Evolutionary conservation across 129 eudicot species (phyloP), one percentile per base, ranked within the genome.

Genomic region (Scalesia atractyloides): DNA sequence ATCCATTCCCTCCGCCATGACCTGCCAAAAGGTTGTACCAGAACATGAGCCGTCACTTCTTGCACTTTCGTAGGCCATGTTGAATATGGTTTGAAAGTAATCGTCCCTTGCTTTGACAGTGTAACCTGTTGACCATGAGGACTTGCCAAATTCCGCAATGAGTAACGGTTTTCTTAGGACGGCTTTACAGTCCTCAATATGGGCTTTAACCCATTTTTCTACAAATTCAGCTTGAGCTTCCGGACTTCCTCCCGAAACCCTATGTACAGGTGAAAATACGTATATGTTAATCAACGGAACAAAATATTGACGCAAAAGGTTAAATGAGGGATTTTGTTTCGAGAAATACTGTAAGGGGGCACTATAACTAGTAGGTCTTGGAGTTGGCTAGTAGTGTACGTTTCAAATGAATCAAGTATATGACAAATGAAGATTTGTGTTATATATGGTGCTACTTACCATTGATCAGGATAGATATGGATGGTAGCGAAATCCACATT

Each of bases 1-100:
- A n/a, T 82, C 84, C 90, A 82, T 75, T 70, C 89, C 89, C 41
- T 64, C 36, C 11, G 77, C 80, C 84, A 85, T 81, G 17, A 82
- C 62, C 51, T 85, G 86, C 89, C 89, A 85, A 69, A 82, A 79
- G 0, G 73, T 60, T 9, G 80, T 75, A 47, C 87, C 90, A 7
- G 73, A 79, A 52, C 86, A 85, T 2, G 82, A 74, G 0, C 86
- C 89, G 5, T 70, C 82, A 16, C 8, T 73, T 58, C 52, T 62
- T 7, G 80, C 89, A 76, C 80, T 66, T 19, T 64, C 51, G 12
- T 74, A 76, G 0, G 83, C 73, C 50, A 16, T 58, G 54, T 69
- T 39, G 66, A 66, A 85, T 61, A 80, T 74, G 10, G 15, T 50
- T 13, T 43, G 52, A 30, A 79, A 69, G 56, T 82, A 86, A 0